A percentile compares a stretch with the other conserved stretches of the same genome.
phyloP scores from a whole-genome alignment of 2,329 filamentous ascomycete species.

The Metarhizium rileyi region DNA sequence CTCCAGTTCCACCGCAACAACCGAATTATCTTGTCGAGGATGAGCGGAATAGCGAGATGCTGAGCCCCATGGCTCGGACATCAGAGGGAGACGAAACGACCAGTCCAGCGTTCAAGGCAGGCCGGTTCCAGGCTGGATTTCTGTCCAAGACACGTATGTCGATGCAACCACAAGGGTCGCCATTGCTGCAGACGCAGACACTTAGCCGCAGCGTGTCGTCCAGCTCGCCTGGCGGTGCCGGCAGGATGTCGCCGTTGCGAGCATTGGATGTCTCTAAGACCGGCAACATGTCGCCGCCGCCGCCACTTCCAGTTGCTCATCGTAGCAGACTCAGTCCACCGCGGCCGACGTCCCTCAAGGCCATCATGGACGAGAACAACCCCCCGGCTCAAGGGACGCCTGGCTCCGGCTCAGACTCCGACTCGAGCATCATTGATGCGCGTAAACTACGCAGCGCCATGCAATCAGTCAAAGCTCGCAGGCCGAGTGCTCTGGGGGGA shows the following conservation, averaged over 20 bases:
- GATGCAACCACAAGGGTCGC: conserved; percentile 45
- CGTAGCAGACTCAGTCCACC: conserved; percentile 11
- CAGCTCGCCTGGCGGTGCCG: conserved; percentile 19
- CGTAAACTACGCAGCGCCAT: conserved; percentile 46
- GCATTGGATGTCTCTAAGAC: conserved; percentile 39
- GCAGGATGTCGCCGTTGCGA: conserved; percentile 36
- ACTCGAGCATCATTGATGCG: conserved; percentile 40
- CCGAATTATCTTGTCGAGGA: conserved; percentile 13
- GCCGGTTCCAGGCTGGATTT: conserved; percentile 83
- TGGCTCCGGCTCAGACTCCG: conserved; percentile 36
- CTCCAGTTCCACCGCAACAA: conserved; percentile 22
- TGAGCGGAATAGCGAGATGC: conserved; percentile 34
- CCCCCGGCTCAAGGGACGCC: conserved; percentile 30
- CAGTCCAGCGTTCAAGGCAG: conserved; percentile 42
- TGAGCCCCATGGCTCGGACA: conserved; percentile 33
- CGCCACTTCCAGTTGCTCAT: conserved; percentile 19
- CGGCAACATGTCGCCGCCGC: conserved; percentile 40
- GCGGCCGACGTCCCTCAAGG: conserved; percentile 18
- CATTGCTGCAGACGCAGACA: conserved; percentile 44
- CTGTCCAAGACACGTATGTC: conserved; percentile 48
- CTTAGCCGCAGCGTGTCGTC: conserved; percentile 49
- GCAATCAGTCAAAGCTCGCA: conserved; percentile 37
- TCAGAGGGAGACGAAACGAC: not conserved
- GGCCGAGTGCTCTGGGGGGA: conserved; percentile 28
- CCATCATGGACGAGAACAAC: conserved; percentile 41